Percentiles rank a stretch among this genome's conserved stretches.
Conservation (phyloP, 129 eudicot species). For the Arctium lappa region DNA sequence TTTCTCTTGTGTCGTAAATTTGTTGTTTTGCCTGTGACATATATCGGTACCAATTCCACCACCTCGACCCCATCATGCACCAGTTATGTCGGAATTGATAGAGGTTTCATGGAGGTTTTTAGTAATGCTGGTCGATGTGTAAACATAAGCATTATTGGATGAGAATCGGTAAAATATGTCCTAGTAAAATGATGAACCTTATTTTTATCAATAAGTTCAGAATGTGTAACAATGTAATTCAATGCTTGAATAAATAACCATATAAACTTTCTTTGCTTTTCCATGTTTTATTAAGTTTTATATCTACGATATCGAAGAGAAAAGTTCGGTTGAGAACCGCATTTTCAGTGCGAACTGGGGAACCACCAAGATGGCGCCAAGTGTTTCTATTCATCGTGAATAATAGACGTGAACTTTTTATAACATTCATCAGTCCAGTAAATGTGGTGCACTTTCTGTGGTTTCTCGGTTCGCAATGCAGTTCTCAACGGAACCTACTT, state of each 20-base stretch:
- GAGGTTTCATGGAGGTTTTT: background rate
- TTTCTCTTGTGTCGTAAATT: conserved; percentile 11
- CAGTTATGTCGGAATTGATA: background rate
- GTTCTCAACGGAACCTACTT: too few species aligned
- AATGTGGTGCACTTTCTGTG: background rate
- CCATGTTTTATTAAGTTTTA: background rate
- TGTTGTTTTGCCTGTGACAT: background rate
- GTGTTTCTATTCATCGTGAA: background rate
- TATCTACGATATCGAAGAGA: background rate
- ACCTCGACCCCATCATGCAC: background rate
- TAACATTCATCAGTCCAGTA: too few species aligned
- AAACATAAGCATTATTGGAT: background rate
- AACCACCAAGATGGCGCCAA: too few species aligned
- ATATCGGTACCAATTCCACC: background rate
- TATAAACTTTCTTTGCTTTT: background rate
- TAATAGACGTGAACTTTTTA: too few species aligned
- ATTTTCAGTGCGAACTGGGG: too few species aligned
- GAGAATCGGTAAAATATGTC: background rate
- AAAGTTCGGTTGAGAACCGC: too few species aligned
- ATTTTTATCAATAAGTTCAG: background rate
- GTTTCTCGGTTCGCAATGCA: background rate
- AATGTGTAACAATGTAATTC: conserved; percentile 5
- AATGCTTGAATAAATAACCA: background rate
- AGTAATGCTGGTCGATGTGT: background rate
- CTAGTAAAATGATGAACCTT: background rate